These are phyloP conservation scores for Cercospora sp. DNA, from an alignment of 2,329 filamentous ascomycete genomes.

Conservation along the genomic window DNA sequence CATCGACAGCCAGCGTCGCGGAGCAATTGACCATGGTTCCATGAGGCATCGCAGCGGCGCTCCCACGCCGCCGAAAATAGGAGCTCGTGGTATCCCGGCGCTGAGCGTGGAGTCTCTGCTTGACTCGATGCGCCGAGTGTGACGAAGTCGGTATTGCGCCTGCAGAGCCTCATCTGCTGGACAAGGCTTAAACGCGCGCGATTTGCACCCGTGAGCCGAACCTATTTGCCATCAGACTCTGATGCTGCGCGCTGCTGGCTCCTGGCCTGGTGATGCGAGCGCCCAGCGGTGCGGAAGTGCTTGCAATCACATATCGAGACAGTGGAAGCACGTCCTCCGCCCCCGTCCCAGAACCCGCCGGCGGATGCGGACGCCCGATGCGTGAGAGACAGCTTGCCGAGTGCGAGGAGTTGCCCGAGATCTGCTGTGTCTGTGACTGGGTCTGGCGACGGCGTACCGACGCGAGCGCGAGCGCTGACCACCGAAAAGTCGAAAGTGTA, in stretches of 20 bases:
- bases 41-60: background rate
- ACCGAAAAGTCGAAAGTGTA: background rate
- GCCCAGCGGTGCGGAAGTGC: background rate
- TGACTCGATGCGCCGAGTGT: background rate
- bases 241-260: background rate
- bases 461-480: background rate
- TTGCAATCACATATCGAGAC: background rate
- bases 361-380: background rate
- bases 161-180: constrained; percentile 1
- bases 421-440: background rate
- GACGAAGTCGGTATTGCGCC: background rate
- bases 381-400: background rate
- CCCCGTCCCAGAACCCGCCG: background rate
- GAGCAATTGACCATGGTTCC: background rate
- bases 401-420: background rate
- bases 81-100: constrained; percentile 8
- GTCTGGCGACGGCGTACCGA: background rate
- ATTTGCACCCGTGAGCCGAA: background rate
- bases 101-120: background rate
- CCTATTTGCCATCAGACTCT: background rate
- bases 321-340: background rate
- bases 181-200: background rate
- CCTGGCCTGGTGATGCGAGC: background rate
- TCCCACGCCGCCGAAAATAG: background rate
- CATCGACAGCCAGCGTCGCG: background rate